Evolutionary conservation across 495 filamentous ascomycete species (phyloP).

Genomic region (Tirmania nivea): DNA sequence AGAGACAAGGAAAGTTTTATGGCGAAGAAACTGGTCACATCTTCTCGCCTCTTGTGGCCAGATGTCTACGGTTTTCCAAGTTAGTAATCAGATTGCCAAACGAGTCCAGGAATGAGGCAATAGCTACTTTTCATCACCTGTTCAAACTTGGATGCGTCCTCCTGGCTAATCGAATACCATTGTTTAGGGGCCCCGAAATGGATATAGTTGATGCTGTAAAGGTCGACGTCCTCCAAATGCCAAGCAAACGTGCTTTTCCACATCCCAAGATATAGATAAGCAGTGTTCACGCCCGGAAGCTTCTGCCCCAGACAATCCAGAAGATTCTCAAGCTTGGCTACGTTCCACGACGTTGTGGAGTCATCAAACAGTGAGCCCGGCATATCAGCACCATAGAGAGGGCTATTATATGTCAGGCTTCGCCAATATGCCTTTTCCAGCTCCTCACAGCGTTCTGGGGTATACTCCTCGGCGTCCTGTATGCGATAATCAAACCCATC

Average conservation of each 20-base stretch:
- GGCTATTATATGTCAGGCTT: constrained; percentile 78
- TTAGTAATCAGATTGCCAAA: not conserved
- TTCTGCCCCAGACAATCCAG: constrained; percentile 88
- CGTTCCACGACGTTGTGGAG: constrained; percentile 65
- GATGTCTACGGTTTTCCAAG: constrained; percentile 26
- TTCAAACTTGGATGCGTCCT: constrained; percentile 84
- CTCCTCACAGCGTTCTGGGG: constrained; percentile 75
- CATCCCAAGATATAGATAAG: constrained; percentile 97
- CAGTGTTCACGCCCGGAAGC: constrained; percentile 91
- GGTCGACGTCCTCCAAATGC: constrained; percentile 95
- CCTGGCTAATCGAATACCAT: constrained; percentile 97
- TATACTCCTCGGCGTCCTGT: constrained; percentile 61
- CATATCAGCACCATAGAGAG: constrained; percentile 93
- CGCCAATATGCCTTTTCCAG: constrained; percentile 91
- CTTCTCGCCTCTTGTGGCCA: constrained; percentile 95
- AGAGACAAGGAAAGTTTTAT: constrained; percentile 97
- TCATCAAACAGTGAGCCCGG: constrained; percentile 91
- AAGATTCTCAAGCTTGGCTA: constrained; percentile 79
- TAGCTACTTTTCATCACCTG: constrained; percentile 65
- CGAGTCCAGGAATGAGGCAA: not conserved
- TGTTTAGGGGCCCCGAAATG: constrained; percentile 98
- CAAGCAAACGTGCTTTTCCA: constrained; percentile 99
- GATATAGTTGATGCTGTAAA: constrained; percentile 99
- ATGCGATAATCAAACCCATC: constrained; percentile 74
- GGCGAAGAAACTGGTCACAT: constrained; percentile 86